Base-by-base conservation (phyloP, 257 asterid genomes). In the Fraxinus anomala region DNA sequence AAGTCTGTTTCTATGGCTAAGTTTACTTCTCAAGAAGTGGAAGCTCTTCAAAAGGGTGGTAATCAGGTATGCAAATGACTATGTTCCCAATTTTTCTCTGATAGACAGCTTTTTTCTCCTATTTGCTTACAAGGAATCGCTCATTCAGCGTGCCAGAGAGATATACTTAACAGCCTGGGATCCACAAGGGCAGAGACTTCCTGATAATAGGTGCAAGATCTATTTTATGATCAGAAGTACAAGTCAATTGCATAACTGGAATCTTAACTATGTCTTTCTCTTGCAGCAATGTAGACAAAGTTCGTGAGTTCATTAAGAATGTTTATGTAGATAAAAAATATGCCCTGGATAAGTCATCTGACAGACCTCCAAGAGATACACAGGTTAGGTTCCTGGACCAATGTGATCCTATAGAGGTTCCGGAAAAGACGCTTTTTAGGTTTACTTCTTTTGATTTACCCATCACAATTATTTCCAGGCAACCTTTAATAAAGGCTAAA, bases 1-100 rank as follows among this genome's bases (percentile, higher is more conserved):
- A 95, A 95, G 86, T 95, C 99, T 30, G 98, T 95, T 44, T 95
- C 99, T 68, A 95, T 95, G 99, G 89, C 99, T 74, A 95, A 89
- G 84, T 95, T 95, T 80, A 88, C 96, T 76, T 87, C 89, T 56
- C 96, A 91, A 82, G 99, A 95, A 89, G 97, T 95, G 84, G 97
- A 95, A 78, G 90, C 96, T 86, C 97, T 94, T 84, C 97, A 94
- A 77, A 91, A 85, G 73, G 99, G 99, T 42, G 98, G 99, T 40
- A 95, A 95, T 85, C 99, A 95, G 98, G 99, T 63, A 24, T 24
- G 69, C 36, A 2, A 90, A 86, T 30, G 26, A n/a, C 34, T 73
- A 44, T 73, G 42, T 68, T 73, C 11, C 12, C 72, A 70, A 31
- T 77, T 73, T 31, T 69, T 81, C 23, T 44, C 11, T 67, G 8